Evolutionary conservation across 306 rosid genomes (phyloP).

Genomic region (Citrullus amarus): DNA sequence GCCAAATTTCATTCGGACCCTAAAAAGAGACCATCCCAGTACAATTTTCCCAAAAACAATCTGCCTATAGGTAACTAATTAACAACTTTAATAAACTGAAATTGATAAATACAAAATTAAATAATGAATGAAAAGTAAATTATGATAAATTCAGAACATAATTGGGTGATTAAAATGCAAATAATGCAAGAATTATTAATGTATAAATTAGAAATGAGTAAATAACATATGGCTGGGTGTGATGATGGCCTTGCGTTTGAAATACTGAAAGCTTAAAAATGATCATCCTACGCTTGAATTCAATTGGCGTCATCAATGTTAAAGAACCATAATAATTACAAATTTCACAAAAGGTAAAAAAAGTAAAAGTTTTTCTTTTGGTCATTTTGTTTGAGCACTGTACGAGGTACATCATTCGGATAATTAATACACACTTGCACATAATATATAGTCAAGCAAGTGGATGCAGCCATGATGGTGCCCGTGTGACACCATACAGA

Average conservation of each 20-base stretch:
- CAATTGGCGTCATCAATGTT: not conserved
- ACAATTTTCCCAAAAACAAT: too few species aligned
- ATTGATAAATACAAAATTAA: too few species aligned
- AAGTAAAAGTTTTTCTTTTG: not conserved
- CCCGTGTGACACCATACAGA: not conserved
- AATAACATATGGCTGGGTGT: not conserved
- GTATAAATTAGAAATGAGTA: not conserved
- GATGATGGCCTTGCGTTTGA: not conserved
- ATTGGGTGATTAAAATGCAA: not conserved
- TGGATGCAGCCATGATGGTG: not conserved
- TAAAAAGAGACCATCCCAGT: too few species aligned
- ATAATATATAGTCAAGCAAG: not conserved
- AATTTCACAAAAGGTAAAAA: not conserved
- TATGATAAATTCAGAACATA: too few species aligned
- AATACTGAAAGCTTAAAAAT: not conserved
- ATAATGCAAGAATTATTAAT: not conserved
- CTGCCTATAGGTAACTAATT: too few species aligned
- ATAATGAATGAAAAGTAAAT: too few species aligned
- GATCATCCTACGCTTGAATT: slow-evolving; percentile 1
- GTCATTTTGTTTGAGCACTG: not conserved
- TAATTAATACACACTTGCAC: not conserved
- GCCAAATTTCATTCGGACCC: too few species aligned
- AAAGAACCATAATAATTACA: not conserved
- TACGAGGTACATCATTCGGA: not conserved
- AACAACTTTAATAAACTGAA: too few species aligned